Percentiles rank a stretch among this genome's conserved stretches.
Evolutionary conservation across 768 basidiomycete genomes (phyloP).

Genomic region (Terana coerulea): DNA sequence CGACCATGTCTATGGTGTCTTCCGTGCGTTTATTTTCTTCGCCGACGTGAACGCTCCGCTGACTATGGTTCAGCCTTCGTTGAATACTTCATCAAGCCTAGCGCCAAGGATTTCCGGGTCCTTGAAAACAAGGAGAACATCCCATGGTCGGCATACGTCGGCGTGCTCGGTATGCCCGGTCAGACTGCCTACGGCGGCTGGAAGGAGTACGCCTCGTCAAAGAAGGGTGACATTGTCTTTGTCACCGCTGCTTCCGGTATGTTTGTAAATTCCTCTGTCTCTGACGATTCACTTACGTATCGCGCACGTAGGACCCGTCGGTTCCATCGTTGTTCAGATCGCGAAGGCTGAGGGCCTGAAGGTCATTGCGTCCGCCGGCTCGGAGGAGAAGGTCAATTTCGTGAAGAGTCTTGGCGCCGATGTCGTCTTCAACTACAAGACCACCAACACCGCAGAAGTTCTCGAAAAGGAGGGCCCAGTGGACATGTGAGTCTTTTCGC

Average conservation of each 20-base stretch:
- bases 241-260: constrained; percentile 41
- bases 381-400: constrained; percentile 69
- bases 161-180: constrained; percentile 45
- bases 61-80: constrained; percentile 29
- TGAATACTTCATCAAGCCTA: constrained; percentile 34
- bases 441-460: constrained; percentile 43
- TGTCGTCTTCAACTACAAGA: constrained; percentile 75
- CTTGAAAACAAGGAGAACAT: constrained; percentile 41
- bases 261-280: background rate
- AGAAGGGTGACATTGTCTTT: constrained; percentile 51
- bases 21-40: constrained; percentile 27
- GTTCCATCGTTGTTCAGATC: constrained; percentile 51
- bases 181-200: constrained; percentile 35
- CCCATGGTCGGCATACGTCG: constrained; percentile 47
- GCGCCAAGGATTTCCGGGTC: constrained; percentile 20
- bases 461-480: constrained; percentile 55
- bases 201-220: constrained; percentile 36
- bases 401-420: constrained; percentile 61
- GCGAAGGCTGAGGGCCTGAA: constrained; percentile 43
- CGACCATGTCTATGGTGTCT: constrained; percentile 22
- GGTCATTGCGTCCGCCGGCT: constrained; percentile 70
- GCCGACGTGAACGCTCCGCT: constrained; percentile 35
- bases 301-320: constrained; percentile 41
- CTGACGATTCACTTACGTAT: background rate
- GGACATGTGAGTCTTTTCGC: constrained; percentile 36